A percentile compares a stretch with the other conserved stretches of the same genome.
Evolutionary conservation across 2,329 filamentous ascomycete species (phyloP).

Genomic region (Neurospora sp.): DNA sequence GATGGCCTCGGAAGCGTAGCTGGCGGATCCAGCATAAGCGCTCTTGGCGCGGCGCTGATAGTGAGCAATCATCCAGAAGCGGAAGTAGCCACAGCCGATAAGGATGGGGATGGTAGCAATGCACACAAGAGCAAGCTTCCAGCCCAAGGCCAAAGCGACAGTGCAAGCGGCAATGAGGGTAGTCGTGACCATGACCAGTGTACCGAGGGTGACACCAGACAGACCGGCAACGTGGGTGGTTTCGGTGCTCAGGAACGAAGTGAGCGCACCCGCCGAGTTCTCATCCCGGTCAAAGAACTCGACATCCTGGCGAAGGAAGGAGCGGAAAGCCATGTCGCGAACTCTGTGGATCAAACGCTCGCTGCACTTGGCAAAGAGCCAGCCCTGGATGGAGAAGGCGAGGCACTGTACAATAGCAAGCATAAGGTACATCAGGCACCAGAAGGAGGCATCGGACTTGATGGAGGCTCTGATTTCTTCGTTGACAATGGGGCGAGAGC

Average conservation of each 20-base stretch:
- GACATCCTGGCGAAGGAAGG: slow-evolving; percentile 88
- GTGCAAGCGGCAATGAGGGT: slow-evolving; percentile 68
- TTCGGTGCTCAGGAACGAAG: slow-evolving; percentile 80
- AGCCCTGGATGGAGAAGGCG: slow-evolving; percentile 57
- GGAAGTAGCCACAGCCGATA: slow-evolving; percentile 30
- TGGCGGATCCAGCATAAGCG: slow-evolving; percentile 71
- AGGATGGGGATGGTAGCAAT: slow-evolving; percentile 29
- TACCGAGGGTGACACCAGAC: slow-evolving; percentile 79
- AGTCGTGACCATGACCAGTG: slow-evolving; percentile 68
- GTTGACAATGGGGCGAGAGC: slow-evolving; percentile 22
- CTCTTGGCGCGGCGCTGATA: slow-evolving; percentile 73
- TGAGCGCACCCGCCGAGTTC: slow-evolving; percentile 81
- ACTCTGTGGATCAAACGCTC: slow-evolving; percentile 77
- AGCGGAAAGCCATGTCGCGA: slow-evolving; percentile 71
- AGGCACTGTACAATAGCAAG: slow-evolving; percentile 66
- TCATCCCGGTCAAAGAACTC: slow-evolving; percentile 83
- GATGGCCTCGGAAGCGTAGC: slow-evolving; percentile 86
- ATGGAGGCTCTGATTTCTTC: slow-evolving; percentile 43
- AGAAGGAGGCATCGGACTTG: slow-evolving; percentile 68
- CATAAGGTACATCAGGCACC: slow-evolving; percentile 83
- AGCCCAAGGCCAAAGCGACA: slow-evolving; percentile 30
- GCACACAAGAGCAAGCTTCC: slow-evolving; percentile 35
- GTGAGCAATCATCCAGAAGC: slow-evolving; percentile 58
- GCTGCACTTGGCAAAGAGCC: slow-evolving; percentile 76
- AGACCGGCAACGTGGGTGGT: slow-evolving; percentile 83